Conservation (phyloP, 2,329 filamentous ascomycete species). For the Xenosphaeropsis pyriputrescens region DNA sequence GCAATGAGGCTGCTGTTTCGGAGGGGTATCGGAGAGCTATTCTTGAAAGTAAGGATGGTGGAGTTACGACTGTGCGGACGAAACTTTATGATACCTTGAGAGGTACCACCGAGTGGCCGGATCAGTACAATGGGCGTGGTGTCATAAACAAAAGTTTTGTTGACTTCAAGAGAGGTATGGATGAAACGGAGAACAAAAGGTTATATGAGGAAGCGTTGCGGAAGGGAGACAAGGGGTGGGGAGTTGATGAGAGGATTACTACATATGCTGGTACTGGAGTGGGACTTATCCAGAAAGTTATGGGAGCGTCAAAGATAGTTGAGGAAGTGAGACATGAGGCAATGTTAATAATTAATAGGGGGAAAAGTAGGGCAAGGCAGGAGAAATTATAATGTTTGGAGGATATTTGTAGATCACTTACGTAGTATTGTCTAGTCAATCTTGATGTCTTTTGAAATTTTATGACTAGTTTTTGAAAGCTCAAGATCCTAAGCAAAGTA, state of each 20-base stretch:
- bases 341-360: background rate
- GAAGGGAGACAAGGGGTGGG: conserved; percentile 35
- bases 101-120: conserved; percentile 42
- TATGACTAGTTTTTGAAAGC: too few species aligned
- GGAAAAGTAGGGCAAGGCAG: too few species aligned
- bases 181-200: conserved; percentile 19
- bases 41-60: conserved; percentile 30
- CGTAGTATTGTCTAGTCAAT: too few species aligned
- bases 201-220: conserved; percentile 27
- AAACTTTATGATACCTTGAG: conserved; percentile 34
- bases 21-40: conserved; percentile 31
- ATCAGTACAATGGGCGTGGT: conserved; percentile 39
- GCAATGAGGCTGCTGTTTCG: conserved; percentile 27
- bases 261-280: conserved; percentile 49
- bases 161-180: conserved; percentile 21
- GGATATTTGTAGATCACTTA: too few species aligned
- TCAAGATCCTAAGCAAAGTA: too few species aligned
- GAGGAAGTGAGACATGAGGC: conserved; percentile 17
- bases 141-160: conserved; percentile 36
- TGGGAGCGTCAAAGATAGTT: conserved; percentile 35
- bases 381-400: too few species aligned
- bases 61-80: conserved; percentile 30
- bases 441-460: too few species aligned
- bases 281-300: conserved; percentile 36
- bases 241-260: conserved; percentile 35